Evolutionary conservation across 2,329 filamentous ascomycete species (phyloP), one percentile per base, ranked within the genome.

Genomic region (Sarocladiaceae sp.): DNA sequence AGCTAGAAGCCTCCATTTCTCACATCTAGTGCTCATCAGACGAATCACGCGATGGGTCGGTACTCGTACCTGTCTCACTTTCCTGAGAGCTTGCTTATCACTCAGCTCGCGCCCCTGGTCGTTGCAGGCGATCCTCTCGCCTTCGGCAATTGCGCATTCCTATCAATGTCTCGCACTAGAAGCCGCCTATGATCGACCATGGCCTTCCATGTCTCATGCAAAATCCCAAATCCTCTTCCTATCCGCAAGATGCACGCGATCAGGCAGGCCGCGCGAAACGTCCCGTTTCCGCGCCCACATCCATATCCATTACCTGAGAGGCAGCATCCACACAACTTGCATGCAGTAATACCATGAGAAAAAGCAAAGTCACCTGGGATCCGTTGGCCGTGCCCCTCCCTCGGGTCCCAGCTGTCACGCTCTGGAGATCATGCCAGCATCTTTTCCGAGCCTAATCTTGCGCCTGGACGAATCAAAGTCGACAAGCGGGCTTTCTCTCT

Each of bases 371-470:
- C 12, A 35, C 11, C 11, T 24, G n/a, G 6, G 23, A 3, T 41
- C 18, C 23, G n/a, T n/a, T 29, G 23, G 37, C 23, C 23, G 24
- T 41, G 21, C 37, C 37, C 37, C 18, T 24, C 37, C 23, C 11
- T 41, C 37, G 37, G 37, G 37, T 41, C 37, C 18, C n/a, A 29
- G 37, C 21, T 41, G 23, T 41, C 23, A 27, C 26, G n/a, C n/a
- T 24, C 5, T 41, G 24, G 29, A 29, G 37, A 39, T 41, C 37
- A 41, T 41, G 37, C 37, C 20, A 24, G 16, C 19, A 10, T 6
- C 7, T 15, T 15, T 24, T 41, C 23, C 37, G 29, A 41, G 37
- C 37, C 37, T 24, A 41, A 41, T 41, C 24, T 41, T 24, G 19
- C n/a, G 12, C 6, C 20, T 15, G 26, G 37, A 13, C 37, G 23